These are phyloP conservation scores for Fraxinus paxiana DNA, from an alignment of 305 asterid species.

Conservation along the genomic window DNA sequence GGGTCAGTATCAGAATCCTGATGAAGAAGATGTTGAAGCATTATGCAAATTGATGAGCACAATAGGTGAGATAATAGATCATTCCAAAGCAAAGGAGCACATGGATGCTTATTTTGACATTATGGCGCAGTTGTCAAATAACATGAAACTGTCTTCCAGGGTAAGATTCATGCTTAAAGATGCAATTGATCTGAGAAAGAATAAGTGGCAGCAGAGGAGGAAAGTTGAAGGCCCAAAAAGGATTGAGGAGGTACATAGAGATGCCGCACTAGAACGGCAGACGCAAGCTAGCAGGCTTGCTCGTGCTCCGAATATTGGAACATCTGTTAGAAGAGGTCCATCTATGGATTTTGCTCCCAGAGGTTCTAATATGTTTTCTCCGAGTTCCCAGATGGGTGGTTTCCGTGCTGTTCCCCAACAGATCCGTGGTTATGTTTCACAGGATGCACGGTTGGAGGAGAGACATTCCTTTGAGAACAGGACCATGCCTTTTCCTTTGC, in stretches of 20 bases:
- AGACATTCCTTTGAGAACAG: constrained; percentile 38
- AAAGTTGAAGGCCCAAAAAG: constrained; percentile 55
- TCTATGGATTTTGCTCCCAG: constrained; percentile 42
- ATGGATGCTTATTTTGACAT: constrained; percentile 43
- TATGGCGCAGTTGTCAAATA: constrained; percentile 39
- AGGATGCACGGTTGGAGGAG: constrained; percentile 39
- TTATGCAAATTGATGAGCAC: constrained; percentile 53
- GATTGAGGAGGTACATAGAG: constrained; percentile 54
- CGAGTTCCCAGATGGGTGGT: constrained; percentile 38
- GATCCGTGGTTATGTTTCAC: constrained; percentile 42
- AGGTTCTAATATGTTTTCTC: constrained; percentile 31
- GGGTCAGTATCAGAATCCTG: constrained; percentile 42
- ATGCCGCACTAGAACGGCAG: constrained; percentile 55
- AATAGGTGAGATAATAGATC: constrained; percentile 53
- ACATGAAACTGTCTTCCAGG: constrained; percentile 46
- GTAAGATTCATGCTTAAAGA: constrained; percentile 54
- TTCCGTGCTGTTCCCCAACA: constrained; percentile 32
- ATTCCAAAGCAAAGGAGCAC: constrained; percentile 39
- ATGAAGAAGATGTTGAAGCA: constrained; percentile 51
- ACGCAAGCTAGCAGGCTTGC: constrained; percentile 41
- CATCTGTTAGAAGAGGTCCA: constrained; percentile 43
- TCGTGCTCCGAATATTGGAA: constrained; percentile 40
- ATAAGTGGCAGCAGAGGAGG: constrained; percentile 56
- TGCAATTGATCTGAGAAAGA: constrained; percentile 49
- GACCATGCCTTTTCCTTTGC: constrained; percentile 33